These are phyloP conservation scores for Debaryomyces coudertii DNA, from an alignment of 1,139 yeast genomes.

Conservation along the genomic window DNA sequence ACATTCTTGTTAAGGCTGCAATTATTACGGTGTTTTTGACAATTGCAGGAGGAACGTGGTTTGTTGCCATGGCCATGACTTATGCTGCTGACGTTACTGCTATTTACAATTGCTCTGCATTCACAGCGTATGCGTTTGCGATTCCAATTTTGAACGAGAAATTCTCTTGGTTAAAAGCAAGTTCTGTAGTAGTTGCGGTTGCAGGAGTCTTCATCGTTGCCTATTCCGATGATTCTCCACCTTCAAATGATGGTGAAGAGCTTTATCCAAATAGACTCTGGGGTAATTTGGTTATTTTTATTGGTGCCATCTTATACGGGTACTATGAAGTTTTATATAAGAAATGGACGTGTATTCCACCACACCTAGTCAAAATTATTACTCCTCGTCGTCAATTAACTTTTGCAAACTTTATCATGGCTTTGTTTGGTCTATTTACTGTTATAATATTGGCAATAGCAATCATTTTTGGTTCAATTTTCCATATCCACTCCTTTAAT, in stretches of 20 bases:
- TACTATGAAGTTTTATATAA: constrained; percentile 85
- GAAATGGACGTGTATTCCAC: constrained; percentile 73
- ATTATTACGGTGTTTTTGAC: constrained; percentile 62
- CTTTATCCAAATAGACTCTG: constrained; percentile 62
- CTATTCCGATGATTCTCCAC: constrained; percentile 55
- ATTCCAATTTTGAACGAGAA: constrained; percentile 71
- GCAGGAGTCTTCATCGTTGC: constrained; percentile 81
- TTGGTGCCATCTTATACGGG: constrained; percentile 85
- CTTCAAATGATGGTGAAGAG: constrained; percentile 22
- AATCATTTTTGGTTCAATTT: constrained; percentile 53
- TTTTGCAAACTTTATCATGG: constrained; percentile 52
- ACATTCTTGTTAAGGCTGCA: constrained; percentile 48
- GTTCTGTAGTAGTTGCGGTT: constrained; percentile 72
- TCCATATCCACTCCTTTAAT: constrained; percentile 62
- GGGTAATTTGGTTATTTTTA: constrained; percentile 72
- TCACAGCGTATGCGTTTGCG: constrained; percentile 84
- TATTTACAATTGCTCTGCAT: constrained; percentile 86
- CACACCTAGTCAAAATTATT: constrained; percentile 45
- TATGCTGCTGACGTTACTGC: constrained; percentile 89
- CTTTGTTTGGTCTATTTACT: constrained; percentile 64
- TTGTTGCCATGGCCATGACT: constrained; percentile 77
- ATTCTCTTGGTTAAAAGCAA: constrained; percentile 65
- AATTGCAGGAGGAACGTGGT: constrained; percentile 85
- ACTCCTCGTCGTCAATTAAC: constrained; percentile 53
- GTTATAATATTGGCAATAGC: constrained; percentile 51